Percentiles rank a stretch among this genome's conserved stretches.
Evolutionary conservation across 2,329 filamentous ascomycete species (phyloP).

Genomic region (Didymella lethalis): DNA sequence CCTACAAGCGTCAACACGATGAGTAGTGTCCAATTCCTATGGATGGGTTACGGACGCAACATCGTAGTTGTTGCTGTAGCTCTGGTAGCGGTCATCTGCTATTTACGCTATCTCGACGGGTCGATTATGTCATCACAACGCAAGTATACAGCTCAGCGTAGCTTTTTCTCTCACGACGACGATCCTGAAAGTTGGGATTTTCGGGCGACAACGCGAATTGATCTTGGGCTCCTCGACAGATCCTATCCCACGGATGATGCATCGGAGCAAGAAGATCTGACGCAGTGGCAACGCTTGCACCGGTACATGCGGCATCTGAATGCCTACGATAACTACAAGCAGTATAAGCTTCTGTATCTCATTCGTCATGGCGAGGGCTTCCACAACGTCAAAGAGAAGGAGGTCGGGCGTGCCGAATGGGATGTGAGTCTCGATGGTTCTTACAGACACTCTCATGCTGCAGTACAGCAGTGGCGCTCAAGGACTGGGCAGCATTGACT

Average conservation of each 20-base stretch:
- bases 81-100: neutral
- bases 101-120: neutral
- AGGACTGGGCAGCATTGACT: neutral
- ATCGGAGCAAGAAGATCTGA: slow-evolving; percentile 29
- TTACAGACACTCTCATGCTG: neutral
- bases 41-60: neutral
- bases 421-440: slow-evolving; percentile 56
- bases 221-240: slow-evolving; percentile 67
- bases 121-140: slow-evolving; percentile 11
- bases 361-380: slow-evolving; percentile 72
- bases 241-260: slow-evolving; percentile 62
- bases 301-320: slow-evolving; percentile 64
- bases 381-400: slow-evolving; percentile 68
- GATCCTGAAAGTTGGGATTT: slow-evolving; percentile 27
- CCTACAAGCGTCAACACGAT: neutral
- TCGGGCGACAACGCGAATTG: slow-evolving; percentile 23
- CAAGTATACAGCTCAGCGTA: slow-evolving; percentile 21
- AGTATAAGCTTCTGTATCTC: slow-evolving; percentile 71
- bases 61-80: neutral
- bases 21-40: neutral
- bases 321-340: slow-evolving; percentile 49
- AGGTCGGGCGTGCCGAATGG: slow-evolving; percentile 71
- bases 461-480: neutral
- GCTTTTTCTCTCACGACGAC: slow-evolving; percentile 28
- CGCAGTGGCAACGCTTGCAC: slow-evolving; percentile 58